Percentiles rank a stretch among this genome's conserved stretches.
Evolutionary conservation across 2,329 filamentous ascomycete genomes (phyloP).

Genomic region (Epichloe gansuensis): DNA sequence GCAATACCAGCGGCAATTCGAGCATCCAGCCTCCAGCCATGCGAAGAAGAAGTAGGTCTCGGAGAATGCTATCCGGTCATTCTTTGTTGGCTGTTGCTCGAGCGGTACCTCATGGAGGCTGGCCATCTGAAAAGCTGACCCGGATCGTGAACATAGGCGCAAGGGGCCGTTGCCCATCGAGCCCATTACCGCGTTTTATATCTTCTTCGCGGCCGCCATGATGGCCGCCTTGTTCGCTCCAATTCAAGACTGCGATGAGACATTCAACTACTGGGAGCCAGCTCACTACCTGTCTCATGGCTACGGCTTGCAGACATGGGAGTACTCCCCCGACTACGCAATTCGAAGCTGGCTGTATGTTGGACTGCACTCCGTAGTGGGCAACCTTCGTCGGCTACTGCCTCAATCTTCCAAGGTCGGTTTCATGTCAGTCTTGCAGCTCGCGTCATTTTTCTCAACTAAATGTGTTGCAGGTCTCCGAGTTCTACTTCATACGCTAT

Average conservation of each 20-base stretch:
- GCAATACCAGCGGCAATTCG: conserved; percentile 23
- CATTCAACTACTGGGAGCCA: conserved; percentile 98
- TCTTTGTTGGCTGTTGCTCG: neutral
- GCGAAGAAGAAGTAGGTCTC: conserved; percentile 36
- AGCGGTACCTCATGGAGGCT: neutral
- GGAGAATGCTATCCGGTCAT: neutral
- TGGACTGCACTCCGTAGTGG: conserved; percentile 60
- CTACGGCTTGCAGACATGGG: conserved; percentile 94
- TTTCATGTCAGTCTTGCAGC: neutral
- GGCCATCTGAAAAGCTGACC: neutral
- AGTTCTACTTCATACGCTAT: conserved; percentile 82
- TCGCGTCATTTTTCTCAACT: neutral
- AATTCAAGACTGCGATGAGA: conserved; percentile 96
- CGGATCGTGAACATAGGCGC: conserved; percentile 19
- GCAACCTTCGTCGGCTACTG: conserved; percentile 51
- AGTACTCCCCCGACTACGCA: conserved; percentile 94
- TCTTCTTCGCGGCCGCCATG: conserved; percentile 62
- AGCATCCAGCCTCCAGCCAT: conserved; percentile 36
- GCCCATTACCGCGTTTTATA: conserved; percentile 65
- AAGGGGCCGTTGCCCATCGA: conserved; percentile 50
- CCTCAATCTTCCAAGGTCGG: conserved; percentile 46
- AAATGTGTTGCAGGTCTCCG: conserved; percentile 33
- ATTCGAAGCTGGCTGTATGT: conserved; percentile 95
- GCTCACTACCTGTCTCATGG: conserved; percentile 87
- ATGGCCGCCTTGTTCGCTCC: conserved; percentile 72